Conservation (phyloP, 305 asterid genomes). For the Coffea humblotiana region DNA sequence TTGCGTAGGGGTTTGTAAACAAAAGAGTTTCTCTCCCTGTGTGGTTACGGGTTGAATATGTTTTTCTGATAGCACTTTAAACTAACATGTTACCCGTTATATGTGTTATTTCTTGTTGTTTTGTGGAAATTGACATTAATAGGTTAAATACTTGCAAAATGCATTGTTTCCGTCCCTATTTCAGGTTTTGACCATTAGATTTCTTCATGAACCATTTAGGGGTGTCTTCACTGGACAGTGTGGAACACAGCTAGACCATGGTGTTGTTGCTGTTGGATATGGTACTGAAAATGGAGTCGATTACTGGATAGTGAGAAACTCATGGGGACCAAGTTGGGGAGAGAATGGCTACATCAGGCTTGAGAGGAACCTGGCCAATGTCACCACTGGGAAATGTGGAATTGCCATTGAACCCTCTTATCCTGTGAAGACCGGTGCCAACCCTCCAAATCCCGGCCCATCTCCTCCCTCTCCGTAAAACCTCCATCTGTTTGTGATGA, state of each 20-base stretch:
- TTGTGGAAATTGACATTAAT: not conserved
- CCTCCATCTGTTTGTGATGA: slow-evolving; percentile 66
- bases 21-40: not conserved
- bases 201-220: slow-evolving; percentile 34
- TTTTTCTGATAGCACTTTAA: not conserved
- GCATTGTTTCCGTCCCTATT: too few species aligned
- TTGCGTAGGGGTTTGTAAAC: not conserved
- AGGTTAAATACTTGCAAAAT: not conserved
- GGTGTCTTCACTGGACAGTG: slow-evolving; percentile 78
- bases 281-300: slow-evolving; percentile 64
- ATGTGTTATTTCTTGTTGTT: not conserved
- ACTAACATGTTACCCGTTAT: not conserved
- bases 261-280: slow-evolving; percentile 76
- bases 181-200: too few species aligned
- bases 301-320: slow-evolving; percentile 88
- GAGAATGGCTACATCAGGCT: slow-evolving; percentile 75
- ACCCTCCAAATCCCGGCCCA: slow-evolving; percentile 87
- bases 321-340: slow-evolving; percentile 90
- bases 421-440: slow-evolving; percentile 59
- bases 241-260: slow-evolving; percentile 67
- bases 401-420: slow-evolving; percentile 75
- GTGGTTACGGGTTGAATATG: too few species aligned
- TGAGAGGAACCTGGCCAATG: slow-evolving; percentile 52
- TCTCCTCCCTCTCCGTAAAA: slow-evolving; percentile 78
- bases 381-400: slow-evolving; percentile 65